Base-by-base conservation (phyloP, 192 early-diverging fungal species). In the Dissophora globulifera region DNA sequence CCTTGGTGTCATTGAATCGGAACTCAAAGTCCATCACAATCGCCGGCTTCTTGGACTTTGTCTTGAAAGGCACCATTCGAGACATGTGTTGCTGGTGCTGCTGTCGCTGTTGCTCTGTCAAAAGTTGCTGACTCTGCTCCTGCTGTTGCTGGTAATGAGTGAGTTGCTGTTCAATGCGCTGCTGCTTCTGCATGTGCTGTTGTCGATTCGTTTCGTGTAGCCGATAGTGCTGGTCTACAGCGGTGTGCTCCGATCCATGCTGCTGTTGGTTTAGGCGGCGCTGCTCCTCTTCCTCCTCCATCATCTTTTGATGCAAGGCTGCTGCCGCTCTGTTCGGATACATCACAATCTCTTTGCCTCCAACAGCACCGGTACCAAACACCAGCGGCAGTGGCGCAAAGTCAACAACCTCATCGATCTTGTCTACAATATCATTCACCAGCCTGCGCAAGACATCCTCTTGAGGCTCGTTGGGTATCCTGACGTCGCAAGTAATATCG, bases 1-100 rank as follows among this genome's bases (percentile, higher is more conserved):
- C 95, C 51, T 95, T 94, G 50, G 94, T 86, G 78, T 98, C 91
- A 62, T 96, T 94, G 66, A 99, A 90, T 38, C 89, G 84, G 27
- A 99, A 89, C 63, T 91, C 86, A 56, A 94, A 86, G 46, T 93
- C 88, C 83, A 97, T 92, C 8, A 78, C 84, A 57, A 88, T 69
- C 17, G 82, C 65, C 0, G 63, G 59, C 26, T 54, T 76, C 53
- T 75, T 78, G 26, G 50, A 46, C 16, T 78, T 81, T 17, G 58
- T 51, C 27, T 49, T 70, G 1, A 45, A 27, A 19, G 76, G 50
- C 10, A 57, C 29, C 11, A 56, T 42, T 46, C 23, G 49, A 7
- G 65, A 41, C 51, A 50, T 57, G 11, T 68, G 79, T 11, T 57
- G 22, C 22, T 79, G 50, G 22, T 67, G 53, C 32, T 69, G 62